Percentiles rank a stretch among this genome's conserved stretches.
Evolutionary conservation across 2,329 filamentous ascomycete species (phyloP).

Genomic region (Aspergillus glaucus): DNA sequence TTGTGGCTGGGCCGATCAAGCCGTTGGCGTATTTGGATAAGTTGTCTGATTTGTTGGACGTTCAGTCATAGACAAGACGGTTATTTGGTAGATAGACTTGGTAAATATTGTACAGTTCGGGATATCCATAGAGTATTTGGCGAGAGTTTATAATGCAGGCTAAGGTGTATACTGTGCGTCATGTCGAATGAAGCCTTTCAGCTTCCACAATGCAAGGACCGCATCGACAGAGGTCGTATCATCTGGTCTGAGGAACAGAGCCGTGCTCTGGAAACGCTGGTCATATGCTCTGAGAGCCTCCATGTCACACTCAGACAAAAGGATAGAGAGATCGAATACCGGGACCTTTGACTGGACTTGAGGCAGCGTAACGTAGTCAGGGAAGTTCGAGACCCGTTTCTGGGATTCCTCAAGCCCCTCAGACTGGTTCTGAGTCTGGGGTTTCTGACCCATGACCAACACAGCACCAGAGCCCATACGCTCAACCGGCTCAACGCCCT

Average conservation of each 20-base stretch:
- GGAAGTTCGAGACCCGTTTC: conserved; percentile 4
- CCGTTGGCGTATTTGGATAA: conserved; percentile 80
- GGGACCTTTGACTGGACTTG: conserved; percentile 26
- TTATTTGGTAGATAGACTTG: not conserved
- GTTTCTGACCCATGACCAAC: conserved; percentile 15
- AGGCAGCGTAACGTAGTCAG: conserved; percentile 26
- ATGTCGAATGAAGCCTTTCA: conserved; percentile 25
- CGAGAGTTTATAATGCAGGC: not conserved
- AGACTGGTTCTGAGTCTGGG: not conserved
- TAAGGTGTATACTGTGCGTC: not conserved
- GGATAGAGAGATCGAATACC: conserved; percentile 29
- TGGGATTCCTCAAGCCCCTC: not conserved
- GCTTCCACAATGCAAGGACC: conserved; percentile 34
- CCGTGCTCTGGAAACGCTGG: conserved; percentile 24
- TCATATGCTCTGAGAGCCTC: conserved; percentile 20
- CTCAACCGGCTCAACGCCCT: conserved; percentile 15
- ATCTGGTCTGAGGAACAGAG: conserved; percentile 32
- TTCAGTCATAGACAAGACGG: not conserved
- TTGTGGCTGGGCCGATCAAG: conserved; percentile 68
- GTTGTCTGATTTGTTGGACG: conserved; percentile 64
- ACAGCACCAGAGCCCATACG: conserved; percentile 28
- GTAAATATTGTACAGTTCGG: not conserved
- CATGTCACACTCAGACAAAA: conserved; percentile 27
- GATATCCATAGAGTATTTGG: not conserved
- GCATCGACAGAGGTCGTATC: conserved; percentile 20